Percentiles rank a stretch among this genome's conserved stretches.
Conservation (phyloP, 2,329 filamentous ascomycete genomes). For the Calonectria multiphialidica region DNA sequence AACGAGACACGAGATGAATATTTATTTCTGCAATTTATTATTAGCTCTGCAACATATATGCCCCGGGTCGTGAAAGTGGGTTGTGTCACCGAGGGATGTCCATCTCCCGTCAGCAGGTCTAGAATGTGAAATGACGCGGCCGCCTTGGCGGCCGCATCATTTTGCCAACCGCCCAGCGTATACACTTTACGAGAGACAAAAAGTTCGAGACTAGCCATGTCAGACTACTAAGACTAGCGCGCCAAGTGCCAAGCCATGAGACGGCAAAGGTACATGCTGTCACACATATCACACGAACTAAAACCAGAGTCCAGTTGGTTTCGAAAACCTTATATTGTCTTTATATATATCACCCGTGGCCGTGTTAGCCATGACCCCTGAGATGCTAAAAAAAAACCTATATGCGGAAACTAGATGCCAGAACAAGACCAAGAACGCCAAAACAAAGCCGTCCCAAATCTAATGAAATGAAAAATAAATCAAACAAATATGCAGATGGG, state of each 20-base stretch:
- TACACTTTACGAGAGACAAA: neutral
- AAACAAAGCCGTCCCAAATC: conserved; percentile 2
- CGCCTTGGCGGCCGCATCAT: conserved; percentile 23
- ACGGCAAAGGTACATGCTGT: neutral
- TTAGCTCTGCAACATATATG: neutral
- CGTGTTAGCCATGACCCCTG: neutral
- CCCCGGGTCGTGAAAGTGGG: conserved; percentile 2
- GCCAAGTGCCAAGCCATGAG: neutral
- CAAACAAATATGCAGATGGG: neutral
- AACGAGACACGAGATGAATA: conserved; percentile 42
- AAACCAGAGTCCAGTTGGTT: neutral
- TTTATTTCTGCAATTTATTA: conserved; percentile 35
- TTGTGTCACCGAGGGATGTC: conserved; percentile 9
- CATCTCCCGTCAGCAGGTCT: neutral
- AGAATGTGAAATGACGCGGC: conserved; percentile 17
- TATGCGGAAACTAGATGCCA: neutral
- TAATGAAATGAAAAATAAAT: conserved; percentile 1
- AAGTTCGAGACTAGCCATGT: neutral
- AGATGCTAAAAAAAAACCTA: neutral
- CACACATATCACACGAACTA: neutral
- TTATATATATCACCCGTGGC: neutral
- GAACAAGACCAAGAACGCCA: conserved; percentile 11
- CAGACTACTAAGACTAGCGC: neutral
- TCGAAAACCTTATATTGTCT: conserved; percentile 1
- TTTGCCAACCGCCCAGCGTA: conserved; percentile 20